Conservation (phyloP, 1,284 basidiomycete species). For the Apiotrichum laibachii region DNA sequence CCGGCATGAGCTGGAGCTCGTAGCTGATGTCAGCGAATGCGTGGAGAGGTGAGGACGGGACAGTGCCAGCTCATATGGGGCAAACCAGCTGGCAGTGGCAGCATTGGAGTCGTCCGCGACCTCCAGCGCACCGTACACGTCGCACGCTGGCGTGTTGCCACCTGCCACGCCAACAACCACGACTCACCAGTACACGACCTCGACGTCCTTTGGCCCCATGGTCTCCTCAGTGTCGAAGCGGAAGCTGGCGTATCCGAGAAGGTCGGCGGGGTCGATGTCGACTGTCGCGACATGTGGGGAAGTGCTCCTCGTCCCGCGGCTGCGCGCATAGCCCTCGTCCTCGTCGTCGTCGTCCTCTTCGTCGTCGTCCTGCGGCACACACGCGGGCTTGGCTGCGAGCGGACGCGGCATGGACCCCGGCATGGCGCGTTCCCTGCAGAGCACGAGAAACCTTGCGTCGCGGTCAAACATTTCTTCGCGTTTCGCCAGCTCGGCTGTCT, state of each 20-base stretch:
- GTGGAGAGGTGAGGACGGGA: background rate
- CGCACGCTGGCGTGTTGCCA: too few species aligned
- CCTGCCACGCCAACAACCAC: too few species aligned
- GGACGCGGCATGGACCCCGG: constrained; percentile 20
- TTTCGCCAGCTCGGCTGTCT: constrained; percentile 30
- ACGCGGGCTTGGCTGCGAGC: background rate
- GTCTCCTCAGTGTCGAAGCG: constrained; percentile 51
- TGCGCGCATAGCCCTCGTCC: background rate
- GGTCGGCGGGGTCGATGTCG: constrained; percentile 17
- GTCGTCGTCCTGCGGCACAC: too few species aligned
- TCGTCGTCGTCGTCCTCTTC: background rate
- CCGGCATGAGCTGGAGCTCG: constrained; percentile 38
- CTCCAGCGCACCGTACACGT: too few species aligned
- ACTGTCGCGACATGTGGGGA: background rate
- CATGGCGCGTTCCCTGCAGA: constrained; percentile 13
- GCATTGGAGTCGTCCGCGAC: too few species aligned
- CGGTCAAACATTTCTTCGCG: constrained; percentile 45
- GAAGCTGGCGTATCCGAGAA: constrained; percentile 45
- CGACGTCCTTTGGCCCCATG: constrained; percentile 31
- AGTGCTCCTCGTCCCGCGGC: background rate
- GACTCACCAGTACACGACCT: constrained; percentile 47
- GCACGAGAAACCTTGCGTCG: constrained; percentile 34
- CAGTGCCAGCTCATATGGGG: too few species aligned
- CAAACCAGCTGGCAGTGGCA: too few species aligned
- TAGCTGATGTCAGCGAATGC: constrained; percentile 33